Evolutionary conservation across 805 yeast genomes (phyloP).

Genomic region (Danielia oregonensis): DNA sequence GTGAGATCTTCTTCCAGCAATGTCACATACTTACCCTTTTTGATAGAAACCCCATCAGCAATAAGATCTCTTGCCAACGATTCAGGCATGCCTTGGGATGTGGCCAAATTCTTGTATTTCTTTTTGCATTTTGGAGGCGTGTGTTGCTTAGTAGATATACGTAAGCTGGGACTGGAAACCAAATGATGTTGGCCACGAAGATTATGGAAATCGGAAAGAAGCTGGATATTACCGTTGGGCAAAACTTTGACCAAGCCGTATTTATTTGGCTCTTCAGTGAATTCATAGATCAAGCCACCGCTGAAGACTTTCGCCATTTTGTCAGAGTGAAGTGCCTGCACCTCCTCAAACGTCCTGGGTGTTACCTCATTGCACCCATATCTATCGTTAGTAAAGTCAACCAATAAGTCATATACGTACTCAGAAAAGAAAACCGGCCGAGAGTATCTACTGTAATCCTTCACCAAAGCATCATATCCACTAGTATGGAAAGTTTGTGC

Average conservation of each 20-base stretch:
- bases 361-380: slow-evolving; percentile 78
- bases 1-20: slow-evolving; percentile 41
- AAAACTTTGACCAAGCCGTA: slow-evolving; percentile 66
- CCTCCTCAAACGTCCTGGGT: slow-evolving; percentile 79
- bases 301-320: slow-evolving; percentile 75
- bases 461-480: slow-evolving; percentile 62
- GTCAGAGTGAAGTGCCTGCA: slow-evolving; percentile 60
- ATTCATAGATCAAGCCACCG: slow-evolving; percentile 85
- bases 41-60: slow-evolving; percentile 44
- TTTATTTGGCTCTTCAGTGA: slow-evolving; percentile 71
- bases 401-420: slow-evolving; percentile 29
- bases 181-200: slow-evolving; percentile 44
- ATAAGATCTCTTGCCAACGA: slow-evolving; percentile 43
- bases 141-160: slow-evolving; percentile 16
- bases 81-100: slow-evolving; percentile 44
- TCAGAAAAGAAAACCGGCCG: slow-evolving; percentile 88
- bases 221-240: slow-evolving; percentile 38
- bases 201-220: slow-evolving; percentile 50
- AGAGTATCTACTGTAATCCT: slow-evolving; percentile 63
- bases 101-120: slow-evolving; percentile 32
- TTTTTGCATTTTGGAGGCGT: slow-evolving; percentile 30
- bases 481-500: slow-evolving; percentile 76
- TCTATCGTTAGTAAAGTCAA: slow-evolving; percentile 16
- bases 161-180: slow-evolving; percentile 27
- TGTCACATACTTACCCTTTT: slow-evolving; percentile 48